These are phyloP conservation scores for Zalerion maritima DNA, from an alignment of 495 filamentous ascomycete genomes.

Conservation along the genomic window DNA sequence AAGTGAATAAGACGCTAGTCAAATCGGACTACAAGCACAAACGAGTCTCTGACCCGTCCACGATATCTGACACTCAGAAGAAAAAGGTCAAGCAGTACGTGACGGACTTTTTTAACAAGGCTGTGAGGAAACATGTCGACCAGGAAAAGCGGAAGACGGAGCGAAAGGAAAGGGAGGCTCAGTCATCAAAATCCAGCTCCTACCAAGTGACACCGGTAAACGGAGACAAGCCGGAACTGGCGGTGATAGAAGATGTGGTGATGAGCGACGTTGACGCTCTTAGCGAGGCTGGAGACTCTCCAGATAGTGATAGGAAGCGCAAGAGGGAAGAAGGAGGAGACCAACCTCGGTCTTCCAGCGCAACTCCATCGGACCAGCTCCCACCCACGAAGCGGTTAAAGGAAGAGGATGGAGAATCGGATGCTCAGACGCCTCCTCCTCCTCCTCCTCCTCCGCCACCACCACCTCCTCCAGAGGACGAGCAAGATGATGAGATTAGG, in stretches of 20 bases:
- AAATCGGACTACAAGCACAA: constrained; percentile 78
- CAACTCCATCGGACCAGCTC: constrained; percentile 28
- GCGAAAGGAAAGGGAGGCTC: constrained; percentile 16
- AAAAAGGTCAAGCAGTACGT: constrained; percentile 70
- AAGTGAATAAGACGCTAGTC: constrained; percentile 77
- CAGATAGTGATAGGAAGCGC: constrained; percentile 41
- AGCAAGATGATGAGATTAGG: constrained; percentile 12
- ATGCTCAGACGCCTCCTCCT: constrained; percentile 20
- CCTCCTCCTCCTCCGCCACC: constrained; percentile 23
- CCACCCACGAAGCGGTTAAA: constrained; percentile 34
- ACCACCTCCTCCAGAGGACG: constrained; percentile 16
- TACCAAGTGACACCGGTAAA: constrained; percentile 10
- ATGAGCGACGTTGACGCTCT: constrained; percentile 27
- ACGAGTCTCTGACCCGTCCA: constrained; percentile 69
- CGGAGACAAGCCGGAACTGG: constrained; percentile 1
- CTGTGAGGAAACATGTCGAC: constrained; percentile 55
- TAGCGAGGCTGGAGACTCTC: constrained; percentile 21
- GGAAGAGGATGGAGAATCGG: constrained; percentile 23
- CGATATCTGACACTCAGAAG: constrained; percentile 61
- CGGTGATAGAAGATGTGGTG: constrained; percentile 12
- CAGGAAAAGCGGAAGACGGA: constrained; percentile 51
- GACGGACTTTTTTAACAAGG: constrained; percentile 74
- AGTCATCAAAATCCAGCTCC: neutral
- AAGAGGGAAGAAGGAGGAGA: constrained; percentile 38
- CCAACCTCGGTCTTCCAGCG: constrained; percentile 14